Base-by-base conservation (phyloP, 129 eudicot species). In the Saposhnikovia divaricata region DNA sequence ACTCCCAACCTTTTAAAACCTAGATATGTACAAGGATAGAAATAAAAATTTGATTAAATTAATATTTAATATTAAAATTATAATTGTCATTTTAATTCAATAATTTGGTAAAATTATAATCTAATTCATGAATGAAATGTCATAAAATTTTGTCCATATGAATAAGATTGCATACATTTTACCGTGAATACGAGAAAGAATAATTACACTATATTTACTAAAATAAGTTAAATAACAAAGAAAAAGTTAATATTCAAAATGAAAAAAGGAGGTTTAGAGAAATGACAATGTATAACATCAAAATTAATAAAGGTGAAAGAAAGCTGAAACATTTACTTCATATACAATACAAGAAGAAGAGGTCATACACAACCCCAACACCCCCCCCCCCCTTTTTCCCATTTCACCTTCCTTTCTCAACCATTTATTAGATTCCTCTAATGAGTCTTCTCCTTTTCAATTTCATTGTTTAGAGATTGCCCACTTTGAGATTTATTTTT, bases 351-450 rank as follows among this genome's bases (percentile, higher is more conserved):
- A 88, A 84, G 84, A 83, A 80, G 85, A 87, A 85, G 88, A 86
- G 89, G 91, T 84, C 90, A 85, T 87, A 86, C 85, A 87, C 47
- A 84, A 84, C 86, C 89, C 83, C 88, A 85, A 81, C 84, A 82
- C 80, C 88, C 86, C 83, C 88, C 2, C 34, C 37, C 63, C 63
- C 6, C 11, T n/a, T 82, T 83, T 83, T 81, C 88, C 87, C 89
- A 84, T 86, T 87, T 91, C 88, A 85, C 89, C 89, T 88, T 87
- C 89, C 80, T 89, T 86, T 91, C 86, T 86, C 89, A 86, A 84
- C 95, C 93, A 88, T 93, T 88, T 89, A 87, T 91, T 81, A 89
- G 94, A 89, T 91, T 93, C 93, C 94, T 88, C 66, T 82, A 50
- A 74, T 81, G 81, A 84, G 85, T 84, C 83, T 89, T 83, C 85